Conservation (phyloP, 192 early-diverging fungal genomes). For the Coemansia brasiliensis region DNA sequence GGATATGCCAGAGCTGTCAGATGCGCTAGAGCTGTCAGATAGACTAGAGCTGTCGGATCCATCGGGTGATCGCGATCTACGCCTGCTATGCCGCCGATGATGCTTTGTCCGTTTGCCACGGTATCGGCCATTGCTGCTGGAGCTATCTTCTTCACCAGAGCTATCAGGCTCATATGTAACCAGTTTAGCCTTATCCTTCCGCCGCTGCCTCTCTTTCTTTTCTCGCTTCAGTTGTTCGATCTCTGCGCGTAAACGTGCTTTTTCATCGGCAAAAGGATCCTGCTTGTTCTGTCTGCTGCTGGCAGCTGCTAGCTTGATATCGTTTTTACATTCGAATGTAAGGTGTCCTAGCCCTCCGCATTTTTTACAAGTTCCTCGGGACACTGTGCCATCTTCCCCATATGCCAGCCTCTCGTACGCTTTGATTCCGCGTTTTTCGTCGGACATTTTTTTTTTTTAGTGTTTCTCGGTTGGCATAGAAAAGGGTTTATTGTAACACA, state of each 20-base stretch:
- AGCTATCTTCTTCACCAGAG: not conserved
- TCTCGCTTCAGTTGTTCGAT: constrained; percentile 28
- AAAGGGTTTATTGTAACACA: no score
- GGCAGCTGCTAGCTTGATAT: constrained; percentile 24
- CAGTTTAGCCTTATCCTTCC: not conserved
- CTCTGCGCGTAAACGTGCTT: constrained; percentile 34
- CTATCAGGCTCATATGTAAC: no score
- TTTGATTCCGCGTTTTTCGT: constrained; percentile 45
- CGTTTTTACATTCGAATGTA: constrained; percentile 56
- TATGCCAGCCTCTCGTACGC: constrained; percentile 53
- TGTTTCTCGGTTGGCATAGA: not conserved
- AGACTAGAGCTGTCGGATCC: not conserved
- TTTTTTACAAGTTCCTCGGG: constrained; percentile 51
- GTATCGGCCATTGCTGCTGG: no score
- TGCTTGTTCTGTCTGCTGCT: constrained; percentile 7
- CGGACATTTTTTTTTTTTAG: constrained; percentile 13
- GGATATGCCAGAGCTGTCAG: not conserved
- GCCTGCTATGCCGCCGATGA: not conserved
- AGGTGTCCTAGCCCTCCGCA: constrained; percentile 55
- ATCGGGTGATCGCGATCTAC: constrained; percentile 5
- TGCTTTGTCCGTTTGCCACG: not conserved
- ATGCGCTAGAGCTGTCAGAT: no score
- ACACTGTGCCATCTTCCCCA: constrained; percentile 20
- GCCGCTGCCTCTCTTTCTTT: not conserved
- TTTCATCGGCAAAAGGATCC: constrained; percentile 43